Base-by-base conservation (phyloP, 1,139 yeast species). In the Taphrina confusa region DNA sequence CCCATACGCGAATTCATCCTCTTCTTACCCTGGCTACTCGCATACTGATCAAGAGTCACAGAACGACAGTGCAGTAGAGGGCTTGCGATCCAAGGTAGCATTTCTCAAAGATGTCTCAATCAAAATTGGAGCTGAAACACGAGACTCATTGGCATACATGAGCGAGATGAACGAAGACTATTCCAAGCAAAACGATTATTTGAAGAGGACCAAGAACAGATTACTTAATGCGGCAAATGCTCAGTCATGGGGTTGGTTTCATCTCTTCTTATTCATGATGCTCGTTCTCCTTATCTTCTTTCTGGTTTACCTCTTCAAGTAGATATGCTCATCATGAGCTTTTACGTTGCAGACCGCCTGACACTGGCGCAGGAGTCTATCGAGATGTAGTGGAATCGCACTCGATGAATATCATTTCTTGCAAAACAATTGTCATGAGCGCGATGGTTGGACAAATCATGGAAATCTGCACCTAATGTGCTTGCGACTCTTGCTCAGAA, bases 61-160 rank as follows among this genome's bases (percentile, higher is more conserved):
- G 70, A 85, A 85, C 67, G 88, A 88, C 65, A 90, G 85, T 42
- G 90, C 88, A 63, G 73, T 87, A 70, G 82, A 82, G 57, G 73
- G 79, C 14, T 84, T 91, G 83, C 79, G 83, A 49, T 81, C 82
- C 60, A 87, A 87, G 68, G 84, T 91, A 36, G 77, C 81, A 57
- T 78, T 85, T 67, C 75, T 91, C 64, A 90, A 88, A 72, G 82
- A 80, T 63, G 71, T 72, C 61, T 86, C 95, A 4, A 71, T 82
- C 47, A 80, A 77, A 65, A 90, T 91, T 85, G 96, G 96, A 2
- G 82, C 82, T 47, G 95, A 90, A 70, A 91, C 90, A 66, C 83
- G 87, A 67, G 84, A 83, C 66, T 83, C 91, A 30, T 82, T 83
- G 51, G 61, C 62, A 47, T 54, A 61, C 14, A 64, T 64, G 66